Evolutionary conservation across 2,329 filamentous ascomycete species (phyloP).

Genomic region (Paramyrothecium roridum): DNA sequence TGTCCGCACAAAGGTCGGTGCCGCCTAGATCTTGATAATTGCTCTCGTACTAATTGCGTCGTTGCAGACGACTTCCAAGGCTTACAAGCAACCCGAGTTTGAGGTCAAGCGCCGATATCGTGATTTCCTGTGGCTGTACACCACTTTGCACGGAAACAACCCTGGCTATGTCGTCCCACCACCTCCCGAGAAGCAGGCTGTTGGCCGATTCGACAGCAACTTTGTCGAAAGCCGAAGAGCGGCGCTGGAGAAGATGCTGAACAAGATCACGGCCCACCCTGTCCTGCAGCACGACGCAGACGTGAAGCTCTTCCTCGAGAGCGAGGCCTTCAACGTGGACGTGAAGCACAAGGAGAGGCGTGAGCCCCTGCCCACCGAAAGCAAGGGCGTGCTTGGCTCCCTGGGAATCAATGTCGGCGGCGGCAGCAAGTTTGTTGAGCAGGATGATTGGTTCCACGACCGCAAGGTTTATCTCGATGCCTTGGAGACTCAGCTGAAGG

Average conservation of each 20-base stretch:
- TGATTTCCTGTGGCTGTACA: conserved; percentile 98
- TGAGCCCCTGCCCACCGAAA: conserved; percentile 81
- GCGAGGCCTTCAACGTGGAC: conserved; percentile 91
- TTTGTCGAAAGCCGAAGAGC: conserved; percentile 92
- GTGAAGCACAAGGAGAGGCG: conserved; percentile 96
- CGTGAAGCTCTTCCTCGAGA: conserved; percentile 94
- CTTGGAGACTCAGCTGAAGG: conserved; percentile 85
- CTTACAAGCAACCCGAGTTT: conserved; percentile 89
- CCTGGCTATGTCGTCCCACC: conserved; percentile 93
- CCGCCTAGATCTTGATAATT: neutral
- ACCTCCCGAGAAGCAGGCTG: conserved; percentile 95
- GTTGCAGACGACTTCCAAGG: conserved; percentile 86
- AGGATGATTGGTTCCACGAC: conserved; percentile 99
- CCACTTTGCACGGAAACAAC: conserved; percentile 87
- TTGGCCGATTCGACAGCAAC: conserved; percentile 92
- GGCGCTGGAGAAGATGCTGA: conserved; percentile 94
- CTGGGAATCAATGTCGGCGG: conserved; percentile 76
- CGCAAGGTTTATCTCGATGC: conserved; percentile 93
- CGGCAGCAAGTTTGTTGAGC: conserved; percentile 88
- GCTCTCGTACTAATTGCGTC: neutral
- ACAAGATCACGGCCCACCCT: conserved; percentile 88
- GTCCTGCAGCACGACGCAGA: conserved; percentile 91
- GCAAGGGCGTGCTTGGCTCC: conserved; percentile 87
- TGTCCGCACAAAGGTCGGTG: conserved; percentile 79
- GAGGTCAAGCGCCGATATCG: conserved; percentile 90